These are phyloP conservation scores for Striga asiatica DNA, from an alignment of 257 asterid genomes.

Conservation along the genomic window DNA sequence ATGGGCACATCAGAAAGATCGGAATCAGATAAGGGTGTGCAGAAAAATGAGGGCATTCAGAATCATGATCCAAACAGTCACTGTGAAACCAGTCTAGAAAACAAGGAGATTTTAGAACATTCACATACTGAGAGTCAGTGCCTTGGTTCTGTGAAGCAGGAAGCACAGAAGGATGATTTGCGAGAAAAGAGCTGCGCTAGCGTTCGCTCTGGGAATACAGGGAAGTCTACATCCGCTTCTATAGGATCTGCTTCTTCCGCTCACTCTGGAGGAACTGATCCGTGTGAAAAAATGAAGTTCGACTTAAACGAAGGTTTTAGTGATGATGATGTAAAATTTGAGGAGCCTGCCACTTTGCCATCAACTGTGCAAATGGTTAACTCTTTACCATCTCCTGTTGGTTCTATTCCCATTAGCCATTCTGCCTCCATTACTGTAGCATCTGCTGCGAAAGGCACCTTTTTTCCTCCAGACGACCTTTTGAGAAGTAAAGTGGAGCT, in stretches of 20 bases:
- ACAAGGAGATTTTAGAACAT: constrained; percentile 14
- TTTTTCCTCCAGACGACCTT: constrained; percentile 37
- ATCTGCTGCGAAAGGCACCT: constrained; percentile 38
- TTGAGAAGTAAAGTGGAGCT: constrained; percentile 35
- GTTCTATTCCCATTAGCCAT: constrained; percentile 17
- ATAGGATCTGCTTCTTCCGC: too few species aligned
- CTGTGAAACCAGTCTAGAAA: constrained; percentile 20
- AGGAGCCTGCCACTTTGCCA: constrained; percentile 18
- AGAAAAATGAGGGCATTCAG: constrained; percentile 10
- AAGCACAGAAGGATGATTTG: constrained; percentile 17
- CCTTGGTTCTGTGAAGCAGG: constrained; percentile 16
- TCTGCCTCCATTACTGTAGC: constrained; percentile 33
- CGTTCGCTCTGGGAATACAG: constrained; percentile 20
- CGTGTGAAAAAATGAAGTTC: constrained; percentile 24
- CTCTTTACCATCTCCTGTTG: constrained; percentile 25
- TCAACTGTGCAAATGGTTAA: constrained; percentile 25
- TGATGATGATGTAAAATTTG: constrained; percentile 29
- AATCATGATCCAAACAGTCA: constrained; percentile 20
- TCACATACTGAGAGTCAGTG: constrained; percentile 14
- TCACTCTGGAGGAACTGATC: constrained; percentile 11
- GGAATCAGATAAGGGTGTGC: constrained; percentile 10
- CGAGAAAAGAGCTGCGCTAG: constrained; percentile 18
- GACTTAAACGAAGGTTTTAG: constrained; percentile 42
- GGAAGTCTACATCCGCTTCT: constrained; percentile 17
- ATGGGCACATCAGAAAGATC: constrained; percentile 16